Percentiles rank a stretch among this genome's conserved stretches.
These are phyloP conservation scores for Stevia rebaudiana DNA, from an alignment of 140 eudicot genomes.

Conservation along the genomic window DNA sequence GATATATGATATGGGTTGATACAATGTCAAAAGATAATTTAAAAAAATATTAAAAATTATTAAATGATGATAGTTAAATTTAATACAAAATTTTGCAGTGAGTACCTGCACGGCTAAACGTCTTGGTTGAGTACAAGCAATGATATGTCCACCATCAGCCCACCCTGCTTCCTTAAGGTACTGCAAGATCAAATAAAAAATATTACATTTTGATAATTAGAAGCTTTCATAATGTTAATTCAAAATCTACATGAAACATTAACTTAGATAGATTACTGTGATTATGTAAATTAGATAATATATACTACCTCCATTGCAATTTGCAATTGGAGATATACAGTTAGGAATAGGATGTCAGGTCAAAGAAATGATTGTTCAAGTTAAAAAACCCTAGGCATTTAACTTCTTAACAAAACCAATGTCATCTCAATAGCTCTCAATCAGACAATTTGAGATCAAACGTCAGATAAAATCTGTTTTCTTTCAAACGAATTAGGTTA, in stretches of 20 bases:
- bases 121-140: constrained; percentile 95
- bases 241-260: neutral
- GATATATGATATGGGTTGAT: neutral
- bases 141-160: constrained; percentile 79
- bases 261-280: neutral
- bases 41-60: neutral
- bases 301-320: constrained; percentile 2
- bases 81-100: neutral
- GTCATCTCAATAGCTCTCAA: neutral
- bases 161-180: constrained; percentile 95
- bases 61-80: neutral
- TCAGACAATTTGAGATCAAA: neutral
- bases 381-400: neutral
- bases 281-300: too few relatives aligned
- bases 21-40: neutral
- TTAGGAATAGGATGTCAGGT: neutral
- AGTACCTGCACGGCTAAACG: constrained; percentile 93
- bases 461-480: neutral
- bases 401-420: neutral
- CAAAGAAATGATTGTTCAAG: neutral
- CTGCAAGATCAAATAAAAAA: constrained; percentile 31
- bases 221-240: neutral
- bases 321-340: neutral
- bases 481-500: neutral
- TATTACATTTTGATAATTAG: neutral